Base-by-base conservation (phyloP, 371 early-diverging fungal species). In the Circinella minor region DNA sequence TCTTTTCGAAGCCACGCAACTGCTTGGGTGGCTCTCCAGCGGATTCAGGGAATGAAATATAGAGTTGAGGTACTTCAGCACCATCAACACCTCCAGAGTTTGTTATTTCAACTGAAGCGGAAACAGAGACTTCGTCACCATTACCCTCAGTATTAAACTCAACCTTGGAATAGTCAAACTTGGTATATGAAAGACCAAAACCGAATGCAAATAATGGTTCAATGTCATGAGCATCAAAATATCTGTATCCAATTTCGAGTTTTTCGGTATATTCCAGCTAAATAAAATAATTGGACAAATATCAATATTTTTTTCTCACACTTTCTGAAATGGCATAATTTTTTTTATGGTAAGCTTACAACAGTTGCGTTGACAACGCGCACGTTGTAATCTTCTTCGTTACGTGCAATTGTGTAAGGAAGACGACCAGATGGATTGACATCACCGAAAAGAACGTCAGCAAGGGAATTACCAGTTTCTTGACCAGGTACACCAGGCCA, bases 101-200 rank as follows among this genome's bases (percentile, higher is more conserved):
- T 1, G 51, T 51, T 15, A 51, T 15, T 51, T 51, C 51, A 8
- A 51, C 51, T 14, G 51, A 17, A 51, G 51, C 51, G 15, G 51
- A 13, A 15, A 51, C 51, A 5, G 5, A 5, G 51, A 51, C n/a
- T 3, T 51, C 55, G 14, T 63, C 17, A 38, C 38, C 10, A 36
- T 55, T 11, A 0, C 37, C 49, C 27, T 61, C 20, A 17, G 60
- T 55, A 10, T 73, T 48, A 43, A 69, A 34, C 3, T 70, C 48
- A n/a, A 69, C 13, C 8, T 71, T 47, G 46, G 68, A 65, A 72
- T 88, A 88, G 14, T 62, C 61, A 69, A 89, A 89, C 1, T 57
- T 73, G 34, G 89, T 85, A 75, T 87, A 89, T 0, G 86, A 85
- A 34, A 89, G 70, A 51, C 89, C 89, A 69, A 72, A 79, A 13